Evolutionary conservation across 1,284 basidiomycete genomes (phyloP), one percentile per base, ranked within the genome.

Genomic region (Sporisorium exsertum): DNA sequence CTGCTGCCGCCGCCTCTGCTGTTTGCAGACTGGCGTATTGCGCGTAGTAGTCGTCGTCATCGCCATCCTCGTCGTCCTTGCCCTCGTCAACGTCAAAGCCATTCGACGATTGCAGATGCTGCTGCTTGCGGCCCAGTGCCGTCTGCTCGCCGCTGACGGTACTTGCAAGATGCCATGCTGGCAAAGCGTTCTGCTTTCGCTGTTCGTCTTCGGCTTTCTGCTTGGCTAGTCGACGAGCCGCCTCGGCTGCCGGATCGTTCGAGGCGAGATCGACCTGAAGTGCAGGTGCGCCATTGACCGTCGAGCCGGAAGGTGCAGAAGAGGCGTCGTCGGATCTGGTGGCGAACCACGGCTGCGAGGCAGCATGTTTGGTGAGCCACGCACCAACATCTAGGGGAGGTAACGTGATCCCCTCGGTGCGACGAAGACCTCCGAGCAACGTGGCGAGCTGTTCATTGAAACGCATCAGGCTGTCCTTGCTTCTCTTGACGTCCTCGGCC

Each of bases 71-170:
- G 32, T 65, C 61, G 16, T 72, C 60, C 47, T 70, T 74, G 46
- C 70, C 69, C 32, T 65, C 65, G n/a, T 72, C 67, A 12, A 67
- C 59, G 24, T 76, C 62, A 33, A 53, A 49, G 22, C 64, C 72
- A 24, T 51, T 72, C 12, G 64, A 64, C 9, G 67, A 67, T 12
- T 73, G 68, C 35, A 74, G 29, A 15, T 67, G 68, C 22, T 75
- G 59, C 57, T 79, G 69, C 57, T 66, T 78, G 45, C 77, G 71
- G 20, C 95, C 95, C 29, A 96, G 88, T 20, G 93, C 91, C 0
- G 95, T 97, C 72, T 93, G 87, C 79, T 95, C 92, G 20, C 94
- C 95, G 15, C 94, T 92, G 75, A 99, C 93, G 4, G 96, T 99
- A 84, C 94, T 95, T 85, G 93, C 92, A 71, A 94, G 89, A 87